phyloP scores from a whole-genome alignment of 768 basidiomycete species.

The Amanita subjunquillea region DNA sequence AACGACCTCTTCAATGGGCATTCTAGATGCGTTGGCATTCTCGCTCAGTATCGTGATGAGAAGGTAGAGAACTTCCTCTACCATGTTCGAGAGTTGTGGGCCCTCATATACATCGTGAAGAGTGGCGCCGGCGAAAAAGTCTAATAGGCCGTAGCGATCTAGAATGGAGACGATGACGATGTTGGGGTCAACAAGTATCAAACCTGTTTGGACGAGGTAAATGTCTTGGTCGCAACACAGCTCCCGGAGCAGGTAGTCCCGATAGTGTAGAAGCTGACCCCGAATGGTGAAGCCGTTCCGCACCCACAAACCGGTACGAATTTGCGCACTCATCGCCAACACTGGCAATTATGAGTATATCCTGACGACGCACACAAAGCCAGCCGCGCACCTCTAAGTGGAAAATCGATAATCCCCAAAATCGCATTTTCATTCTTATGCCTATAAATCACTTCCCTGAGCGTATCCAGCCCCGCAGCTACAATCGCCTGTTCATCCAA shows the following conservation, averaged over 20 bases:
- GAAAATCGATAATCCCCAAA: conserved; percentile 77
- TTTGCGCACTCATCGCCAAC: conserved; percentile 87
- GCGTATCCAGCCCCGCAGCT: conserved; percentile 39
- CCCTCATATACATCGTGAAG: conserved; percentile 3
- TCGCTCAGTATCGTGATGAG: conserved; percentile 84
- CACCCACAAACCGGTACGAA: conserved; percentile 93
- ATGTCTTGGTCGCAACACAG: conserved; percentile 93
- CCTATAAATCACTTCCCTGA: conserved; percentile 51
- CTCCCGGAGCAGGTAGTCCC: conserved; percentile 92
- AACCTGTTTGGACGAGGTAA: conserved; percentile 78
- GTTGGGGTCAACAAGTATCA: conserved; percentile 71
- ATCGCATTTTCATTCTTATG: conserved; percentile 59
- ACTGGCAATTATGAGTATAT: conserved; percentile 31
- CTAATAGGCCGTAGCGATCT: conserved; percentile 77
- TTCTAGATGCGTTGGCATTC: conserved; percentile 58
- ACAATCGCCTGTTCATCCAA: conserved; percentile 45
- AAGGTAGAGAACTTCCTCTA: conserved; percentile 85
- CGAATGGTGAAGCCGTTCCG: conserved; percentile 95
- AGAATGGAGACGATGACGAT: conserved; percentile 77
- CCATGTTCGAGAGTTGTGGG: conserved; percentile 76
- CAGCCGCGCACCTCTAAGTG: conserved; percentile 61
- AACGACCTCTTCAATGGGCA: conserved; percentile 54
- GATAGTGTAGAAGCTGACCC: conserved; percentile 90
- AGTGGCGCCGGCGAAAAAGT: conserved; percentile 59
- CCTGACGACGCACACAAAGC: conserved; percentile 1